Evolutionary conservation across 352 stramenopile genomes (phyloP), one percentile per base, ranked within the genome.

Genomic region (Blastocystis sp.): DNA sequence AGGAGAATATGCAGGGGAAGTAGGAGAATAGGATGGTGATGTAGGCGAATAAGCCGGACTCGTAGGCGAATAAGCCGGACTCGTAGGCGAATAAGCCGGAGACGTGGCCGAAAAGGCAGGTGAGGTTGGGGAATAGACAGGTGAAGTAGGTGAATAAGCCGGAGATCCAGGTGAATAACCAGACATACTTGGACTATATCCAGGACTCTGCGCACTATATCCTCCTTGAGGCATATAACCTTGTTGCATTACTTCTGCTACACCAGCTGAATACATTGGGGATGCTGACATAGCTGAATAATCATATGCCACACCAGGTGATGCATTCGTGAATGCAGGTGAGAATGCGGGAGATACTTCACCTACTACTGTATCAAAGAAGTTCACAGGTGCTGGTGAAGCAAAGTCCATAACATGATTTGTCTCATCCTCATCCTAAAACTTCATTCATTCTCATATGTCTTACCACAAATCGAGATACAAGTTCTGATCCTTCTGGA

Each of bases 101-200:
- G 89, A 94, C 24, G 93, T 92, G 6, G 93, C 90, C 75, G 90
- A 83, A 61, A 91, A 92, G 0, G 92, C 91, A n/a, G 91, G 91
- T 0, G 88, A 90, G 14, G 90, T 92, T 43, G 90, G 90, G 4
- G 66, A 90, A 87, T 95, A 94, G 9, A 89, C 90, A 0, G 92
- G 92, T 0, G 91, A 93, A 0, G 90, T 93, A 3, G 92, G 92
- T 1, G 16, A 85, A 56, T 90, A 91, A 0, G 43, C 71, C 51
- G 88, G 89, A 2, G 39, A 87, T 1, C 32, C 32, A 21, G 88
- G 93, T 0, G 67, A 88, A 85, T 95, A 95, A 6, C 93, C 93
- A n/a, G 94, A 92, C 32, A 89, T 93, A 16, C 92, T 96, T 35
- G 93, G 92, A 3, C 57, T 91, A 89, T 95, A 96, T 0, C 92